These are phyloP conservation scores for Kodamaea hsintzibuensis DNA, from an alignment of 805 yeast species.

Conservation along the genomic window DNA sequence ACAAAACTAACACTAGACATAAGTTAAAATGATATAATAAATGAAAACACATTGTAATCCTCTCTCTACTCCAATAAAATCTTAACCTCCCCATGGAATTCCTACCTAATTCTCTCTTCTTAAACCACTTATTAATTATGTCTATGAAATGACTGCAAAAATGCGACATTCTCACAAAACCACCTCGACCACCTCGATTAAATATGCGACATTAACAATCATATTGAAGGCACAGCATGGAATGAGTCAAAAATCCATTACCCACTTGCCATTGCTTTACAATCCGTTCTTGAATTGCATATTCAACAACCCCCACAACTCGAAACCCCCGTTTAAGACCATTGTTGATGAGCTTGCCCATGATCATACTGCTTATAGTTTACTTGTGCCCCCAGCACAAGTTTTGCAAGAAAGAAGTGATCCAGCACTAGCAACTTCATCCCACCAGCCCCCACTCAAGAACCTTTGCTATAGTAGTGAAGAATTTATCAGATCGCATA, in stretches of 20 bases:
- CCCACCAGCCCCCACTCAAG: slow-evolving; percentile 33
- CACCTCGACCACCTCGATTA: neutral
- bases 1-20: too few species aligned
- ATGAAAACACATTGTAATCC: too few species aligned
- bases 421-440: slow-evolving; percentile 16
- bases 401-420: slow-evolving; percentile 39
- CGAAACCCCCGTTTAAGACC: slow-evolving; percentile 46
- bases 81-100: too few species aligned
- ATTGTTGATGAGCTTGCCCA: slow-evolving; percentile 43
- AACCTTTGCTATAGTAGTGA: slow-evolving; percentile 56
- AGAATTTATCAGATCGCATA: slow-evolving; percentile 65
- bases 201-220: neutral
- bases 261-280: slow-evolving; percentile 52
- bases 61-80: too few species aligned
- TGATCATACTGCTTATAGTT: slow-evolving; percentile 51
- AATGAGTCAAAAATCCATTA: slow-evolving; percentile 8
- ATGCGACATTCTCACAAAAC: neutral
- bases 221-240: neutral
- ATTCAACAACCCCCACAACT: slow-evolving; percentile 58
- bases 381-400: slow-evolving; percentile 64
- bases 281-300: slow-evolving; percentile 67
- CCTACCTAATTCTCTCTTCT: too few species aligned
- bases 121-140: too few species aligned
- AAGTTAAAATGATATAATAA: too few species aligned
- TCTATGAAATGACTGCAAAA: neutral